phyloP scores from a whole-genome alignment of 164 flowering plant genomes.

The Tetrastigma voinierianum region DNA sequence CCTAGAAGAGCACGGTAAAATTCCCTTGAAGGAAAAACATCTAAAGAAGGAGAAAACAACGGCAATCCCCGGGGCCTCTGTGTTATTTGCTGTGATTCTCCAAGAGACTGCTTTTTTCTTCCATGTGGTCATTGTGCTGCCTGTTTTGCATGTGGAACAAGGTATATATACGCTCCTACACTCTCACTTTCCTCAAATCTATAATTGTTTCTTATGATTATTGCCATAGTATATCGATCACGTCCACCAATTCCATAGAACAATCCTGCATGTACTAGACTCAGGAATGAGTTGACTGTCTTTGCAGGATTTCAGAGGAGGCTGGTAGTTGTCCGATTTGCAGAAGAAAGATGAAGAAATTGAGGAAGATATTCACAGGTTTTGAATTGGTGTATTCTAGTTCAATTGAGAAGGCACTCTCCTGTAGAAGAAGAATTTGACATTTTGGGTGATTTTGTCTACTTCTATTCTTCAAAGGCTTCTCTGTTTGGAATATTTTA shows the following conservation, averaged over 20 bases:
- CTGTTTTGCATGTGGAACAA: conserved; percentile 46
- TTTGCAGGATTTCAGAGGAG: conserved; percentile 42
- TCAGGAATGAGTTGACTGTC: no score
- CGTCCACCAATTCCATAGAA: no score
- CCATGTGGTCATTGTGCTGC: conserved; percentile 59
- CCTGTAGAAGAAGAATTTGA: no score
- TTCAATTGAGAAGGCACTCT: background rate
- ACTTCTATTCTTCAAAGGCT: no score
- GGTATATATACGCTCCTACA: conserved; percentile 22
- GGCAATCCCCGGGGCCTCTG: conserved; percentile 24
- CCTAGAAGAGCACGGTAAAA: conserved; percentile 18
- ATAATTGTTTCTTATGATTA: no score
- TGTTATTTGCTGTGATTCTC: conserved; percentile 43
- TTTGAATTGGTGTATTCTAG: conserved; percentile 17
- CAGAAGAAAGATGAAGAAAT: conserved; percentile 40
- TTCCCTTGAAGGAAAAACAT: conserved; percentile 20
- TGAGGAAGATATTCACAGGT: conserved; percentile 50
- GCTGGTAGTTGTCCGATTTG: conserved; percentile 46
- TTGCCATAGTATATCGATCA: no score
- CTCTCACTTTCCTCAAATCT: background rate
- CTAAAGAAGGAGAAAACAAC: conserved; percentile 26
- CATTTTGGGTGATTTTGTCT: no score
- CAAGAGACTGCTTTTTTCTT: conserved; percentile 52
- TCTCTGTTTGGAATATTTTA: no score
- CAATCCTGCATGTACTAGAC: no score